phyloP scores from a whole-genome alignment of 305 asterid species.

The Withania somnifera region DNA sequence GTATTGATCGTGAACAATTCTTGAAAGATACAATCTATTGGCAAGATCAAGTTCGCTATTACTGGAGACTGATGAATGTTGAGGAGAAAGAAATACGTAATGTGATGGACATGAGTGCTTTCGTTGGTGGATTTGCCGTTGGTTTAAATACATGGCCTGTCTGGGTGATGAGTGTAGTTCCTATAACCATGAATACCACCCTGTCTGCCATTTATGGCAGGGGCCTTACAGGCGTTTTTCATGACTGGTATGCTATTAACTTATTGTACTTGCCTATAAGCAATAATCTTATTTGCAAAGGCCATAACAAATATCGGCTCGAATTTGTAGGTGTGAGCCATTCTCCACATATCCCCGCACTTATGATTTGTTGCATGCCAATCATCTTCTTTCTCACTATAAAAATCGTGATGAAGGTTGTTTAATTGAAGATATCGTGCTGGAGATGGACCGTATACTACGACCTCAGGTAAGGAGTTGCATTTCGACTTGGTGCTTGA shows the following conservation, averaged over 20 bases:
- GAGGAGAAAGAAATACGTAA: slow-evolving; percentile 64
- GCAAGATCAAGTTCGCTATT: slow-evolving; percentile 86
- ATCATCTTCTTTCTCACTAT: slow-evolving; percentile 54
- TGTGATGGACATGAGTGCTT: slow-evolving; percentile 88
- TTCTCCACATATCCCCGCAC: slow-evolving; percentile 51
- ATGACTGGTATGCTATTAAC: slow-evolving; percentile 53
- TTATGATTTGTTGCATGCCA: slow-evolving; percentile 75
- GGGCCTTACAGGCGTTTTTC: slow-evolving; percentile 66
- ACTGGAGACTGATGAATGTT: slow-evolving; percentile 78
- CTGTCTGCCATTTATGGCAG: slow-evolving; percentile 64
- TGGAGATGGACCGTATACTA: slow-evolving; percentile 83
- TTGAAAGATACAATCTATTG: slow-evolving; percentile 65
- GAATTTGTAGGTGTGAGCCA: slow-evolving; percentile 38
- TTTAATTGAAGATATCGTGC: slow-evolving; percentile 68
- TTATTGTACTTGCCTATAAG: neutral
- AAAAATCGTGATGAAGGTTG: slow-evolving; percentile 55
- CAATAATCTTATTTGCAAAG: neutral
- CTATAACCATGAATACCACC: slow-evolving; percentile 44
- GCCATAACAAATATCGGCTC: neutral
- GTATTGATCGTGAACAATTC: slow-evolving; percentile 46
- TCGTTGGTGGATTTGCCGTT: slow-evolving; percentile 85
- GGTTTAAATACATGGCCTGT: slow-evolving; percentile 80
- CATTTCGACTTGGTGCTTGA: neutral
- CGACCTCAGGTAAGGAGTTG: slow-evolving; percentile 56
- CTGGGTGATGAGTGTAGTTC: slow-evolving; percentile 83